phyloP scores from a whole-genome alignment of 1,139 yeast species.

The Tardiomyces depauwii region DNA sequence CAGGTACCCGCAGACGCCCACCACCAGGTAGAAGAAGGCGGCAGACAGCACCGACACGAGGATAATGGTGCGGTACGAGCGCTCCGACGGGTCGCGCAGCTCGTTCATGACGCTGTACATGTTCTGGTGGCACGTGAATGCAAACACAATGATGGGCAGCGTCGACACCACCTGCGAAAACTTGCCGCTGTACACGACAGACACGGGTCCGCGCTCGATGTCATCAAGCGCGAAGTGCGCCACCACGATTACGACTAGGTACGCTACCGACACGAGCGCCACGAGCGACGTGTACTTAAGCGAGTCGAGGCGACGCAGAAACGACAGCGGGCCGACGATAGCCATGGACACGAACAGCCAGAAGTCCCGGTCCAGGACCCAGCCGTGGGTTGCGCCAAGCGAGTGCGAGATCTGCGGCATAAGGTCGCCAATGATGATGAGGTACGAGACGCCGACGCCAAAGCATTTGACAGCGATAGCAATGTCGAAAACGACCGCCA shows the following conservation, averaged over 20 bases:
- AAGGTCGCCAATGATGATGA: conserved; percentile 82
- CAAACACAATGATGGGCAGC: conserved; percentile 86
- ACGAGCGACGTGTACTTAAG: conserved; percentile 75
- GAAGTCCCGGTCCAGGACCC: conserved; percentile 26
- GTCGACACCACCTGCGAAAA: conserved; percentile 58
- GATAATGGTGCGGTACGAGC: conserved; percentile 42
- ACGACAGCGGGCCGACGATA: conserved; percentile 65
- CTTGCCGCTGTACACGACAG: conserved; percentile 43
- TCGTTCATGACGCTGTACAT: conserved; percentile 88
- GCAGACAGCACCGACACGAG: conserved; percentile 46
- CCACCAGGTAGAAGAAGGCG: conserved; percentile 48
- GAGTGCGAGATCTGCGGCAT: conserved; percentile 47
- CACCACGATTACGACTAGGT: conserved; percentile 63
- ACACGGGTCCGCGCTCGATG: conserved; percentile 41
- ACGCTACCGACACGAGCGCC: conserved; percentile 75
- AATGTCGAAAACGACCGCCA: conserved; percentile 71
- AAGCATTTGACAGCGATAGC: conserved; percentile 88
- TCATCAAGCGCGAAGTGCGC: conserved; percentile 41
- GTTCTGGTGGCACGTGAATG: conserved; percentile 89
- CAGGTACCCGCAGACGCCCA: conserved; percentile 76
- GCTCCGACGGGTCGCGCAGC: conserved; percentile 44
- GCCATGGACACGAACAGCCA: conserved; percentile 61
- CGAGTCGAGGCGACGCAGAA: conserved; percentile 64
- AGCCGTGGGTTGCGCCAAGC: conserved; percentile 11
- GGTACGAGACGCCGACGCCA: conserved; percentile 84